These are phyloP conservation scores for Ceratocystis smalleyi DNA, from an alignment of 2,329 filamentous ascomycete genomes.

Conservation along the genomic window DNA sequence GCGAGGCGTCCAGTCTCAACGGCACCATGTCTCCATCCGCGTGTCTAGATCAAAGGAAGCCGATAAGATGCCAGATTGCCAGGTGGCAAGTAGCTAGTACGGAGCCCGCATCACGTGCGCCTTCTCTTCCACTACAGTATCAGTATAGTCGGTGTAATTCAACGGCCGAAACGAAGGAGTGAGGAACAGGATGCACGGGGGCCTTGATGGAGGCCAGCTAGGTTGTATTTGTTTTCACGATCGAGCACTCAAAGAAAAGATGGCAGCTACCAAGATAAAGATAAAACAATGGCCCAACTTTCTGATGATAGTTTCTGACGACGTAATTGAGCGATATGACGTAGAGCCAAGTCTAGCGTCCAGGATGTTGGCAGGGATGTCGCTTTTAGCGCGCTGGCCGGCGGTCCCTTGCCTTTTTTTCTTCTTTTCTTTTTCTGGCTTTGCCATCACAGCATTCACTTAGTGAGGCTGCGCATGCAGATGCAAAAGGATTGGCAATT, in stretches of 20 bases:
- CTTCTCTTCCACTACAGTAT: neutral
- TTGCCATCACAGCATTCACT: no score
- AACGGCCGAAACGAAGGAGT: neutral
- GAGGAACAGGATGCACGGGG: neutral
- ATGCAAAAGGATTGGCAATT: neutral
- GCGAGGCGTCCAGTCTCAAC: neutral
- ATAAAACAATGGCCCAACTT: neutral
- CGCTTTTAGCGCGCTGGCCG: neutral
- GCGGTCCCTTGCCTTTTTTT: neutral
- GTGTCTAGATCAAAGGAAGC: neutral
- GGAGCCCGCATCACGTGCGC: neutral
- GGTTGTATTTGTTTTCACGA: neutral
- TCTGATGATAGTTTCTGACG: neutral
- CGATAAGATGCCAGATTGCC: neutral
- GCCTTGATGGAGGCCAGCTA: neutral
- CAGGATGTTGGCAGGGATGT: conserved; percentile 1
- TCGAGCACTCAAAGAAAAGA: neutral
- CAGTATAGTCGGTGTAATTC: neutral
- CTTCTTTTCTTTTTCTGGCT: neutral
- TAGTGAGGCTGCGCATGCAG: neutral
- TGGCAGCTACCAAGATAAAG: neutral
- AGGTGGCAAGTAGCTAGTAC: neutral
- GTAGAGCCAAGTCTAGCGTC: neutral
- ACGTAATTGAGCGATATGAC: neutral
- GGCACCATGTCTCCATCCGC: neutral